These are phyloP conservation scores for Carex pumila DNA, from an alignment of 176 grass and related monocot genomes.

Conservation along the genomic window DNA sequence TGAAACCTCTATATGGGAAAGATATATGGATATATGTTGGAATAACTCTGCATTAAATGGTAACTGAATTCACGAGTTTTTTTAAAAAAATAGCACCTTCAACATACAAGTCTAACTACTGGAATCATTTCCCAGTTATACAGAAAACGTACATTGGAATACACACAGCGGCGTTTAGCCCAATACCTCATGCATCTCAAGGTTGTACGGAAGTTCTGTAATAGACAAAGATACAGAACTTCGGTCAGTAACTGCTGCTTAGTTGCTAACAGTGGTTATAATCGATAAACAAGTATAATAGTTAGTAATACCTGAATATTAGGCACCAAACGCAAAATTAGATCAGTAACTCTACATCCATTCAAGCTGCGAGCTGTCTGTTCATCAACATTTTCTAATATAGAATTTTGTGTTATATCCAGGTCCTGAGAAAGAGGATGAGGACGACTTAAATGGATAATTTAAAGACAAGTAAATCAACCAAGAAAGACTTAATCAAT, in stretches of 20 bases:
- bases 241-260: neutral
- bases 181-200: constrained; percentile 90
- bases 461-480: constrained; percentile 5
- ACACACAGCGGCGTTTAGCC: constrained; percentile 78
- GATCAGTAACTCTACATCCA: constrained; percentile 87
- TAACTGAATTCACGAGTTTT: neutral
- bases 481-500: neutral
- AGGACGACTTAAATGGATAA: neutral
- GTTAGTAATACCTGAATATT: constrained; percentile 46
- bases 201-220: constrained; percentile 79
- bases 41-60: neutral
- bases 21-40: neutral
- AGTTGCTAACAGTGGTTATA: neutral
- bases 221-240: constrained; percentile 22
- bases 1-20: neutral
- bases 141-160: constrained; percentile 73
- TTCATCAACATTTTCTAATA: constrained; percentile 83
- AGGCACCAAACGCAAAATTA: constrained; percentile 78
- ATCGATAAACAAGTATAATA: constrained; percentile 14
- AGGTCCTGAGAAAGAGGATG: constrained; percentile 52
- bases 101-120: neutral
- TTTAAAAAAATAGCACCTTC: neutral
- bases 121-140: neutral
- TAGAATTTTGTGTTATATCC: constrained; percentile 84
- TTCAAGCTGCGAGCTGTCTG: constrained; percentile 89